Evolutionary conservation across 1,284 basidiomycete genomes (phyloP), one percentile per base, ranked within the genome.

Genomic region (Marasmius fiardii): DNA sequence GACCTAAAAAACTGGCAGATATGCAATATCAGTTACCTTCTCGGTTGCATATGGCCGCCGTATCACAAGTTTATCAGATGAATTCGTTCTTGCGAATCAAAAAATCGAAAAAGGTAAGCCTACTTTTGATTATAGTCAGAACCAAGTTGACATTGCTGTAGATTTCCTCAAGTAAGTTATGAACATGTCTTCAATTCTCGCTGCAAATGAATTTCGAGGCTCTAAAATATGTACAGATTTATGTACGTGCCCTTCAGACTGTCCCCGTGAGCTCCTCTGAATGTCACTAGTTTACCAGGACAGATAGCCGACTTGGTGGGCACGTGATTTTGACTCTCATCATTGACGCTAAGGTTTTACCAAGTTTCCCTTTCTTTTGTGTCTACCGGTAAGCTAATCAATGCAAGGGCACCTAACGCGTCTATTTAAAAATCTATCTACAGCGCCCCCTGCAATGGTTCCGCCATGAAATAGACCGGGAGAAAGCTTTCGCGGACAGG

Each of bases 361-460:
- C 23, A 18, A 44, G 43, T 8, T 18, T 4, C 43, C 43, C 18
- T 20, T 44, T 20, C 23, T 44, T 12, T 24, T 12, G 43, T 44
- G 21, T 24, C 20, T 44, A 4, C 43, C 43, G 20, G 43, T 44
- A 24, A 44, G 18, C n/a, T 20, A 11, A 11, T 44, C 6, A 6
- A 24, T n/a, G n/a, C n/a, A n/a, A n/a, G n/a, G n/a, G n/a, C n/a
- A 44, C 23, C 21, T 11, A 11, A 44, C 3, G 6, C n/a, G 23
- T 20, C 14, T 44, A n/a, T 6, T 20, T 20, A 11, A 24, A 44
- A 12, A 44, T 44, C 7, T 10, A 24, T n/a, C 6, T 20, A 14
- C 43, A 70, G 67, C 62, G 61, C 23, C 62, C 60, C 20, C 59
- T 71, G 2, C 69, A 71, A 60, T 70, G 69, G 69, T 71, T 70